Evolutionary conservation across 495 filamentous ascomycete species (phyloP).

Genomic region (Tuber calosporum): DNA sequence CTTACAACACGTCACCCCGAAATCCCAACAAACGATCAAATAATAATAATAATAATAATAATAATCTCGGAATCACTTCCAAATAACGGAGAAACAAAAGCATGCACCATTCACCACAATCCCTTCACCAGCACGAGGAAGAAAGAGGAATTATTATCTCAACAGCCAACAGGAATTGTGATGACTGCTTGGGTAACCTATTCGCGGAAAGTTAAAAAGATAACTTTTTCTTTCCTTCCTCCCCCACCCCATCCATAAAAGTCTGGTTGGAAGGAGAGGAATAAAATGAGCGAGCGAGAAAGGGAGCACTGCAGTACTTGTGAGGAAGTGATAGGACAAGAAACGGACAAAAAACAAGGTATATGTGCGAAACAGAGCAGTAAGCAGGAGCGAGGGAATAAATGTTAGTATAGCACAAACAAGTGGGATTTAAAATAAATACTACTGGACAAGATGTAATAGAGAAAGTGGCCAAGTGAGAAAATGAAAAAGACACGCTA

Average conservation of each 20-base stretch:
- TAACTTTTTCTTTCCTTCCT: not conserved
- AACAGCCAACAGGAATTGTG: not conserved
- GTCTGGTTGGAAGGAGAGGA: not conserved
- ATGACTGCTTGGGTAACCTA: not conserved
- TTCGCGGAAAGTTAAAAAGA: not conserved
- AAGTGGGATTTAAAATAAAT: not conserved
- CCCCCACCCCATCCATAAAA: not conserved
- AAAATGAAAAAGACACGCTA: conserved; percentile 36
- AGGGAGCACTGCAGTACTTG: not conserved
- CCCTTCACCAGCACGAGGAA: not conserved
- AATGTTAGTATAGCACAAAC: not conserved
- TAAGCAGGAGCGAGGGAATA: not conserved
- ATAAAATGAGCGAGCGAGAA: not conserved
- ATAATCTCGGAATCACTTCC: not conserved
- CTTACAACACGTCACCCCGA: no score
- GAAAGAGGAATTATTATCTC: not conserved
- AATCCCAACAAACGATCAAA: not conserved
- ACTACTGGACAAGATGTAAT: not conserved
- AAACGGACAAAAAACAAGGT: not conserved
- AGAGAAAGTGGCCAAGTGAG: conserved; percentile 9
- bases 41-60: not conserved
- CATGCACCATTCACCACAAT: not conserved
- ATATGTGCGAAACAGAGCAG: conserved; percentile 1
- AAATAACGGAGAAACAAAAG: not conserved
- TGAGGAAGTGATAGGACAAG: not conserved